Base-by-base conservation (phyloP, 2,329 filamentous ascomycete genomes). In the Pseudogymnoascus sp. region DNA sequence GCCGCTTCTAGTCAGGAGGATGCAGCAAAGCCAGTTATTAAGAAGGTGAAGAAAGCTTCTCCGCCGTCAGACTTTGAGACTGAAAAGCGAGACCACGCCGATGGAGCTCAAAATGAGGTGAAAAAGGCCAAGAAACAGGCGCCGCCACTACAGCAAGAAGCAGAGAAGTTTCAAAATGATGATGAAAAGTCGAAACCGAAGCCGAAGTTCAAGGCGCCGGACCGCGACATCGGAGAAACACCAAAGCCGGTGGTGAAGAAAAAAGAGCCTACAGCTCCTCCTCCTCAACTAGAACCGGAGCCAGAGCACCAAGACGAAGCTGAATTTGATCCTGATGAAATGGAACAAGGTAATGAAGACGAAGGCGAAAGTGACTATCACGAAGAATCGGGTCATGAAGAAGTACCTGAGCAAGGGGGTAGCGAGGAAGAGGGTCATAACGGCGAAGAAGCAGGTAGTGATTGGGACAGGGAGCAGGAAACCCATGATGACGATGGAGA, bases 231-330 rank as follows among this genome's bases (percentile, higher is more conserved):
- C 13, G 40, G 40, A 24, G 11, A 44, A 44, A 14, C 44, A 13
- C 67, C 63, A 33, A 63, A 67, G 56, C 59, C 65, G 40, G 42
- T 65, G 8, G 59, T 65, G 31, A 65, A 65, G 42, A 64, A 64
- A 31, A 62, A 63, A 37, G 44, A 47, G 2, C 64, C 66, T 61
- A 64, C 63, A 31, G 63, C 65, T 19, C 65, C 64, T 35, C 60
- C 64, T 21, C 64, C 67, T 37, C 64, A 66, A 60, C 67, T 65
- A 19, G 64, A 66, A 44, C 62, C 61, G 19, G 64, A 65, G 33
- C 38, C 13, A 5, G 60, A 42, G 42, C 6, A 19, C 13, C 37
- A 50, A 33, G 29, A 64, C 13, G 31, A 24, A 6, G 63, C 42
- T 16, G 19, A 14, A 14, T 44, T 11, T 44, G 11, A 44, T 13